Conservation (phyloP, 108 stramenopile species). For the Nitzschia sp. region DNA sequence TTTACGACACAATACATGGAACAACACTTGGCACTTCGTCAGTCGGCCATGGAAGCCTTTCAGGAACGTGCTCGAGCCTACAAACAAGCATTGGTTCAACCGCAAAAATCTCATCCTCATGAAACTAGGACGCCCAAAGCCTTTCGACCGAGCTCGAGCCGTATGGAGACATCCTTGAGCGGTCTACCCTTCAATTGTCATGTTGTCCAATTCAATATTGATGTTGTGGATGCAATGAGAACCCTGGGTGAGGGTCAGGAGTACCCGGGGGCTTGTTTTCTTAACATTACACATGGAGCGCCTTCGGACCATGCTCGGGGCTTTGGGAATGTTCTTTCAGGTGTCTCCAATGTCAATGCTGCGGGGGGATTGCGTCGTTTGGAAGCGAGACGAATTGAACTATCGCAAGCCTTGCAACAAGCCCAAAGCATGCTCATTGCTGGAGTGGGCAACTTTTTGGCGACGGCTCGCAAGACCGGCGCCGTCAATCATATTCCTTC, state of each 20-base stretch:
- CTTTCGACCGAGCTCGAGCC: constrained; percentile 71
- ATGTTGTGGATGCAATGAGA: constrained; percentile 45
- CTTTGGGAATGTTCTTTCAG: constrained; percentile 62
- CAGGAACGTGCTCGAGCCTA: constrained; percentile 45
- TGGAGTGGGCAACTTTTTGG: constrained; percentile 64
- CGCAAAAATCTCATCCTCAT: constrained; percentile 45
- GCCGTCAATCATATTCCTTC: constrained; percentile 61
- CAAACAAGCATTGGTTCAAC: constrained; percentile 42
- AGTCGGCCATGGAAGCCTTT: constrained; percentile 48
- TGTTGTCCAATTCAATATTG: constrained; percentile 56
- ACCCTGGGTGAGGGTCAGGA: constrained; percentile 25
- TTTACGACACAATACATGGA: constrained; percentile 58
- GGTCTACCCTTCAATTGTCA: constrained; percentile 90
- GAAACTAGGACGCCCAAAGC: constrained; percentile 64
- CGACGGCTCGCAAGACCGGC: constrained; percentile 44
- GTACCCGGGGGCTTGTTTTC: constrained; percentile 43
- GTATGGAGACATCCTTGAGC: constrained; percentile 50
- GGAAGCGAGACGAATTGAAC: constrained; percentile 62
- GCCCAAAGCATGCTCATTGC: constrained; percentile 49
- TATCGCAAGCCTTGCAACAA: constrained; percentile 45
- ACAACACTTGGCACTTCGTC: constrained; percentile 49
- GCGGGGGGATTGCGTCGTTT: constrained; percentile 79
- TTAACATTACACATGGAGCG: constrained; percentile 83
- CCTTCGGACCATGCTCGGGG: constrained; percentile 89
- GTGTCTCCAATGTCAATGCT: constrained; percentile 30